Evolutionary conservation across 1,284 basidiomycete species (phyloP), one percentile per base, ranked within the genome.

Genomic region (Ceratobasidium sp.): DNA sequence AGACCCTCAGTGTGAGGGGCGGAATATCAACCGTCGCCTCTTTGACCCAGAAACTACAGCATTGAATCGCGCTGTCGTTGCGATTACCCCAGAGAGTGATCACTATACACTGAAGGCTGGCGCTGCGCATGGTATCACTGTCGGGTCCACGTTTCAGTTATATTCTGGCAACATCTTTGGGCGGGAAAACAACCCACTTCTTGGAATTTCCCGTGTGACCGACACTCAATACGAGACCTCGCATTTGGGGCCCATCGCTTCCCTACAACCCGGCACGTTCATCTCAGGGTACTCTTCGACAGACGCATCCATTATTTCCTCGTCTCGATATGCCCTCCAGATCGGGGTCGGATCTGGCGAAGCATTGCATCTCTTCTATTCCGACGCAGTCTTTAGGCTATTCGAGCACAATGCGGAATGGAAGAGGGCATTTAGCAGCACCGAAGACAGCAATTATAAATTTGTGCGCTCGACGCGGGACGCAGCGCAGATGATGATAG

Each of bases 111-210:
- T 57, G 2, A 8, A 33, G 4, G 54, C 54, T 17, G 54, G 54
- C 15, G 29, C 24, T 8, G 54, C 54, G 15, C 54, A 57, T 6
- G 54, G 54, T 24, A 57, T 57, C 29, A 57, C 54, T 57, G 22
- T 29, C 9, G 54, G 54, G 3, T 57, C 22, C 29, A 27, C 29
- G 3, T 57, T 57, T 27, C 22, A n/a, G 15, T 29, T 57, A 41
- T 41, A 41, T 89, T 91, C 79, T 80, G 84, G 17, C 89, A 91
- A 79, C 90, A 91, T 79, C 84, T 84, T 19, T 36, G 31, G 41
- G 4, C 33, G 7, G 22, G 36, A 41, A 5, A 11, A 4, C 36
- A 41, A 41, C 31, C 48, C 19, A 66, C 69, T 29, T 33, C 54
- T 53, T 48, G 29, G 36, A 5, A 41, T 41, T 41, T 6, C 33